These are phyloP conservation scores for Gryganskiella cystojenkinii DNA, from an alignment of 192 early-diverging fungal species.

Conservation along the genomic window DNA sequence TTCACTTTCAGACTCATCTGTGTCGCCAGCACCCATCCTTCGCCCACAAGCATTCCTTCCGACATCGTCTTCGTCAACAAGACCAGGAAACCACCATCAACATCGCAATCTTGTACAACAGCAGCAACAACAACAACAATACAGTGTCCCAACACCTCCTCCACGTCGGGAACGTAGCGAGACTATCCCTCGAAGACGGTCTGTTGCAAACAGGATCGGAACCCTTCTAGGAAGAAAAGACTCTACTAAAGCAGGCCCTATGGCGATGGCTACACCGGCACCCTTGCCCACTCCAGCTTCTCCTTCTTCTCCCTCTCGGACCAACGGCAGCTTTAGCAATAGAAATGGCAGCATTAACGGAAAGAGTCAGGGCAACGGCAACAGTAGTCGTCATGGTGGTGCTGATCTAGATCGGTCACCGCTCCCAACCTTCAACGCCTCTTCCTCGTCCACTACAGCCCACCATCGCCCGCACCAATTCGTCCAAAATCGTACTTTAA, in stretches of 20 bases:
- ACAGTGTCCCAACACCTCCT: not conserved
- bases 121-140: not conserved
- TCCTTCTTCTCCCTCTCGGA: conserved; percentile 1
- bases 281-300: conserved; percentile 13
- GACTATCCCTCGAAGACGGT: not conserved
- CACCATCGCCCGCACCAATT: no score
- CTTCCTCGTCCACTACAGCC: no score
- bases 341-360: not conserved
- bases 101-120: no score
- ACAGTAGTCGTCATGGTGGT: no score
- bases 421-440: not conserved
- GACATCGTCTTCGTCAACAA: not conserved
- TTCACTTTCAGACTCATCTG: no score
- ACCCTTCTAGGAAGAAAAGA: not conserved
- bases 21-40: not conserved
- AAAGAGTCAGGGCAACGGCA: no score
- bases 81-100: no score
- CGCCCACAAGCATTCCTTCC: not conserved
- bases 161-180: not conserved
- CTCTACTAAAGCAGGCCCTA: not conserved
- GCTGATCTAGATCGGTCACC: not conserved
- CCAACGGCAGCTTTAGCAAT: conserved; percentile 3
- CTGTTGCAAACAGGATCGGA: not conserved
- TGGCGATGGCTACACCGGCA: conserved; percentile 36
- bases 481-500: conserved; percentile 3